Evolutionary conservation across 208 protist species (phyloP).

Genomic region (Acanthamoeba royreba): DNA sequence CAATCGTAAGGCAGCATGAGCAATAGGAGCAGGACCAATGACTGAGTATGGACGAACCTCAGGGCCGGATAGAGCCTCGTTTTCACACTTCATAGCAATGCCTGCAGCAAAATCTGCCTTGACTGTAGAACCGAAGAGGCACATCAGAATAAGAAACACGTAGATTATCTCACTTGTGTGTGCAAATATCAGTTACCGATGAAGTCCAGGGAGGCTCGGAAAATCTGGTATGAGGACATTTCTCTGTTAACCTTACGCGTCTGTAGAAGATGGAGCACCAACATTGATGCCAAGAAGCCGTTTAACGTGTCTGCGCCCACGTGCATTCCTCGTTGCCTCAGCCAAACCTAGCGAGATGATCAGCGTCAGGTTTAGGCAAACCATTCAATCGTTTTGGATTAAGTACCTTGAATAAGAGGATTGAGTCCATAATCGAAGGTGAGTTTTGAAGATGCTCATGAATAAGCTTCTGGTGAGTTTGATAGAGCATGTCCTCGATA

Average conservation of each 20-base stretch:
- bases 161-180: background rate
- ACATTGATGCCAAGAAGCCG: constrained; percentile 38
- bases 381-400: background rate
- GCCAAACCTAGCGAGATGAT: background rate
- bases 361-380: background rate
- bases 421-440: background rate
- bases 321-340: constrained; percentile 8
- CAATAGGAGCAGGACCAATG: background rate
- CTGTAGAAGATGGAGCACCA: constrained; percentile 25
- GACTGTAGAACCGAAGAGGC: background rate
- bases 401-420: constrained; percentile 48
- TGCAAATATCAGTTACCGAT: constrained; percentile 3
- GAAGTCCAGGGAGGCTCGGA: background rate
- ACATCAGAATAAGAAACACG: background rate
- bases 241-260: background rate
- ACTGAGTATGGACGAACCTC: background rate
- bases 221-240: constrained; percentile 47
- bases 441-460: background rate
- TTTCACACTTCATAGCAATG: constrained; percentile 26
- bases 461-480: background rate
- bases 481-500: constrained; percentile 45
- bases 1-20: background rate
- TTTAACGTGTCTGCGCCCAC: background rate
- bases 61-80: background rate
- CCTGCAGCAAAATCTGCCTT: background rate